Conservation (phyloP, 1,284 basidiomycete genomes). For the Rhodotorula sp. region DNA sequence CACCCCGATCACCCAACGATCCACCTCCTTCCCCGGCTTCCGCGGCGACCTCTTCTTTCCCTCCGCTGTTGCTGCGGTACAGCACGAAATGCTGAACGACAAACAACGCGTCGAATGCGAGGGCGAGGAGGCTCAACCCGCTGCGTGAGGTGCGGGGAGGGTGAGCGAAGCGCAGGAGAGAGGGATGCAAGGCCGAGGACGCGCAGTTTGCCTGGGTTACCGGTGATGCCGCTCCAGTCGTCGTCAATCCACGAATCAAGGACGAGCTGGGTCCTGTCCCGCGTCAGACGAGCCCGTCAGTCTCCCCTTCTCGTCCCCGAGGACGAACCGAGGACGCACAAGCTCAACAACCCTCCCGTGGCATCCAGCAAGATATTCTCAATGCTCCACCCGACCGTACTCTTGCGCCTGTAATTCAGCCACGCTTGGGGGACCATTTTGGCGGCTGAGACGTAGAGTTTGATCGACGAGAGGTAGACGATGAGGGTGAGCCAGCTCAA, state of each 20-base stretch:
- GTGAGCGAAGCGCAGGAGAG: not conserved
- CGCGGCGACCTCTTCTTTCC: not conserved
- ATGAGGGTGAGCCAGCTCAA: slow-evolving; percentile 43
- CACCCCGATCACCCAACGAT: not conserved
- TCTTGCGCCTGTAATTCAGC: slow-evolving; percentile 48
- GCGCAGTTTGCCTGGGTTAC: slow-evolving; percentile 48
- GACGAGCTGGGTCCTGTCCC: slow-evolving; percentile 41
- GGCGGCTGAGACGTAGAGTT: slow-evolving; percentile 49
- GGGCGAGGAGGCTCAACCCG: slow-evolving; percentile 48
- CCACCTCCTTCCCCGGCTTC: too few relatives aligned
- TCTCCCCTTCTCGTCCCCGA: not conserved
- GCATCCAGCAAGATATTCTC: slow-evolving; percentile 51
- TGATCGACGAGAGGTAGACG: slow-evolving; percentile 47
- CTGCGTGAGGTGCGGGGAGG: slow-evolving; percentile 23
- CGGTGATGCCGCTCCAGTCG: slow-evolving; percentile 45
- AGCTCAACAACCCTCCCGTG: slow-evolving; percentile 47
- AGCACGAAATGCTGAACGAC: slow-evolving; percentile 51
- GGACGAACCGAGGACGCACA: slow-evolving; percentile 30
- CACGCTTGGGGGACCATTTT: slow-evolving; percentile 50
- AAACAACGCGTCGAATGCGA: slow-evolving; percentile 50
- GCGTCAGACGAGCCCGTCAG: not conserved
- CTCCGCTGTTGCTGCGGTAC: slow-evolving; percentile 37
- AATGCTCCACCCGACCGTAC: slow-evolving; percentile 50
- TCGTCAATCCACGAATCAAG: slow-evolving; percentile 45
- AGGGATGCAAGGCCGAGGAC: slow-evolving; percentile 14